Evolutionary conservation across 768 basidiomycete species (phyloP).

Genomic region (Boletellus sp.): DNA sequence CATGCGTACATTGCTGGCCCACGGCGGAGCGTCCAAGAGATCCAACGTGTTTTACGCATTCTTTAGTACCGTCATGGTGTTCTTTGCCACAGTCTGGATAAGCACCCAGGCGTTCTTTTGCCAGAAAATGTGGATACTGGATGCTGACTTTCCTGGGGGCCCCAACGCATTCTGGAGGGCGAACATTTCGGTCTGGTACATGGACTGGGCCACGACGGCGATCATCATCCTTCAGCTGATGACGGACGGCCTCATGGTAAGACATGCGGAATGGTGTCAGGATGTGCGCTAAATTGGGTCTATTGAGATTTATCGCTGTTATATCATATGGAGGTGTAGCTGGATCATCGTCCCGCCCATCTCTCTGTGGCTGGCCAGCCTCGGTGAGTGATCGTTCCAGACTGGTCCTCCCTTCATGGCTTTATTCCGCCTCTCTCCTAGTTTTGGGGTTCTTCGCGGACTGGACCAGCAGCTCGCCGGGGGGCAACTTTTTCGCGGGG

Average conservation of each 20-base stretch:
- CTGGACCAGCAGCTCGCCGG: too few relatives aligned
- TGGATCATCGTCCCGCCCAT: constrained; percentile 2
- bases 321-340: constrained; percentile 28
- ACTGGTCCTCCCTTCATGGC: too few relatives aligned
- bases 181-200: constrained; percentile 12
- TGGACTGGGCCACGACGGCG: constrained; percentile 17
- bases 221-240: constrained; percentile 27
- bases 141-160: constrained; percentile 28
- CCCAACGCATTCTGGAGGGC: constrained; percentile 12
- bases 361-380: constrained; percentile 7
- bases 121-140: constrained; percentile 30
- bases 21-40: not conserved
- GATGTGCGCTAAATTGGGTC: too few relatives aligned
- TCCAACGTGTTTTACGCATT: constrained; percentile 10
- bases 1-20: constrained; percentile 7
- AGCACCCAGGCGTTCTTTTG: constrained; percentile 12
- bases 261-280: not conserved
- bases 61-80: constrained; percentile 18
- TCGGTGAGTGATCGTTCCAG: constrained; percentile 5
- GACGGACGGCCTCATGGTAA: constrained; percentile 25
- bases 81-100: constrained; percentile 29
- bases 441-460: too few relatives aligned
- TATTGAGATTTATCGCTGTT: constrained; percentile 36
- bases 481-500: too few relatives aligned
- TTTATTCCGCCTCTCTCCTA: too few relatives aligned